Base-by-base conservation (phyloP, 1,139 yeast genomes). In the Protomyces lactucae-debilis region DNA sequence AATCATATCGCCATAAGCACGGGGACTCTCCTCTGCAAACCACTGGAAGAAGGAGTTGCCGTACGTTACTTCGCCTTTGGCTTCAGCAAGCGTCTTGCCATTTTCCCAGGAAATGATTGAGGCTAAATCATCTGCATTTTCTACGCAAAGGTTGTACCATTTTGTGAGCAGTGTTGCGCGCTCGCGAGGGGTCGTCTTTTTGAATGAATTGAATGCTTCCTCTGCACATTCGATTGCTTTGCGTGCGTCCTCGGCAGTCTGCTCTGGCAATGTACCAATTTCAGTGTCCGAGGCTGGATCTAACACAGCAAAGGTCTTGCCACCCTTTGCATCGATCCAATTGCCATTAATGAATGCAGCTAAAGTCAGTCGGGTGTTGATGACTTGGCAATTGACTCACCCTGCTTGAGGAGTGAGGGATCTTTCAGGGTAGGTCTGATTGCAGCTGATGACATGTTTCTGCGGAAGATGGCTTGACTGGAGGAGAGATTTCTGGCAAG, bases 11-110 rank as follows among this genome's bases (percentile, higher is more conserved):
- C 96, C 96, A 70, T 86, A 83, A 54, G 84, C 75, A 68, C 95
- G 80, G 53, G 93, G 87, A 16, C 96, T 95, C 71, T 88, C 93
- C 74, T 88, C 96, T 18, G 95, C 80, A 73, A 84, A 90, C 96
- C 97, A 90, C 73, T 89, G 90, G 69, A 88, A 86, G 74, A 87
- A 89, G 9, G 88, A 82, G 2, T 95, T 93, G 45, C 89, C 91
- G 70, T 88, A 87, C 65, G 78, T 80, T 53, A 89, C 81, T 74
- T 90, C 97, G 56, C 95, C 95, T 52, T 79, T 74, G 18, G 95
- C 87, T 74, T 90, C 97, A n/a, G 84, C 78, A 60, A 83, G 76
- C 1, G 95, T 85, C 76, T 90, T 90, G 67, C 97, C 97, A 73
- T 90, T 90, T 75, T 90, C 97, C 78, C 87, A 80, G 3, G 92